A percentile compares a stretch with the other conserved stretches of the same genome.
phyloP scores from a whole-genome alignment of 192 early-diverging fungal species.

The Gonapodya prolifera region DNA sequence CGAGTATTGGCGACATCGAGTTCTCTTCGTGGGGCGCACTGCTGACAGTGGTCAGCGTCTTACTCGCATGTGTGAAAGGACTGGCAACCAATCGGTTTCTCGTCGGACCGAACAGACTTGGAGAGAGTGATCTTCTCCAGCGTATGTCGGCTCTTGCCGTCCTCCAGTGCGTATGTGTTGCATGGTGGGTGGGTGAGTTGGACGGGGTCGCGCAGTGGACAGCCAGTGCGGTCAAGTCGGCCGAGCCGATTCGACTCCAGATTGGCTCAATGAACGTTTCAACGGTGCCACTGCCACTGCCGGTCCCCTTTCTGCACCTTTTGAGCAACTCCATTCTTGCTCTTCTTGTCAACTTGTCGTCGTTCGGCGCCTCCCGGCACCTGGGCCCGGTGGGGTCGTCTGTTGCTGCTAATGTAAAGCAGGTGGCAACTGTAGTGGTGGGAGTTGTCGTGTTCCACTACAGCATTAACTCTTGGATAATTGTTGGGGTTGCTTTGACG shows the following conservation, averaged over 20 bases:
- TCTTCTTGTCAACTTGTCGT: slow-evolving; percentile 72
- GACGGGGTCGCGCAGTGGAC: neutral
- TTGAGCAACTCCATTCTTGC: slow-evolving; percentile 66
- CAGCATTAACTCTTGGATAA: slow-evolving; percentile 38
- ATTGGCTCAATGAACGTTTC: neutral
- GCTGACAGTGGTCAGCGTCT: neutral
- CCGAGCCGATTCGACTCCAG: neutral
- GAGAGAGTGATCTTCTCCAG: slow-evolving; percentile 64
- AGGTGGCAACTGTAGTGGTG: slow-evolving; percentile 50
- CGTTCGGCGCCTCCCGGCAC: slow-evolving; percentile 69
- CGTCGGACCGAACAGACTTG: slow-evolving; percentile 62
- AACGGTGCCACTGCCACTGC: neutral
- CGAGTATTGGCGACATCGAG: neutral
- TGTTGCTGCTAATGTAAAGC: slow-evolving; percentile 65
- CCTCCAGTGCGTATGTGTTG: slow-evolving; percentile 53
- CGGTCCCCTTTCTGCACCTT: slow-evolving; percentile 41
- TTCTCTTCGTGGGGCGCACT: neutral
- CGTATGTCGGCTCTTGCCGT: slow-evolving; percentile 67
- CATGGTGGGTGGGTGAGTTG: slow-evolving; percentile 53
- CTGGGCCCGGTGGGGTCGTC: slow-evolving; percentile 71
- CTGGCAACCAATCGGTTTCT: slow-evolving; percentile 71
- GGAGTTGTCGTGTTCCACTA: slow-evolving; percentile 46
- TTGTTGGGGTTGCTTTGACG: slow-evolving; percentile 43
- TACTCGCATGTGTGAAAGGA: slow-evolving; percentile 35
- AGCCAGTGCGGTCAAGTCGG: neutral